A percentile compares a stretch with the other conserved stretches of the same genome.
Evolutionary conservation across 441 rosid species (phyloP).

Genomic region (Erodium texanum): DNA sequence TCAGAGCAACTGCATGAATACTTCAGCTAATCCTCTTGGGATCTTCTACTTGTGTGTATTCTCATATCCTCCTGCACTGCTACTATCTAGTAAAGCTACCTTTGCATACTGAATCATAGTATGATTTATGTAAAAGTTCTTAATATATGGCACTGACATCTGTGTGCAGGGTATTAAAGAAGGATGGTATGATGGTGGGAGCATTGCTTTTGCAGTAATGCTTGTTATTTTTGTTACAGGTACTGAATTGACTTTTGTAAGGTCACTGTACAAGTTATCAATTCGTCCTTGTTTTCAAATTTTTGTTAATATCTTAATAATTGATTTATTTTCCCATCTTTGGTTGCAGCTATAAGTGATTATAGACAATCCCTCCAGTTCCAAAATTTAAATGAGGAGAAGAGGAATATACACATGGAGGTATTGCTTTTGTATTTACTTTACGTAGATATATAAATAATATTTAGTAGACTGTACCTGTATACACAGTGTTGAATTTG

Average conservation of each 20-base stretch:
- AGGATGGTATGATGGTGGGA: slow-evolving; percentile 99
- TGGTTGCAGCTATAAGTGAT: slow-evolving; percentile 70
- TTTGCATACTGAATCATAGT: not conserved
- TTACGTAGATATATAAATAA: not conserved
- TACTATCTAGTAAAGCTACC: not conserved
- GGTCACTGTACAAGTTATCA: not conserved
- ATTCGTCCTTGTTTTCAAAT: not conserved
- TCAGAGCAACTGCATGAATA: not conserved
- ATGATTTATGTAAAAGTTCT: not conserved
- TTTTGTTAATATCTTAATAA: not conserved
- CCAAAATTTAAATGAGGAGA: slow-evolving; percentile 89
- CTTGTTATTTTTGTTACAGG: slow-evolving; percentile 92
- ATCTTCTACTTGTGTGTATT: not conserved
- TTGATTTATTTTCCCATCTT: not conserved
- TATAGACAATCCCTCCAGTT: slow-evolving; percentile 98
- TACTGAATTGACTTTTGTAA: slow-evolving; percentile 14
- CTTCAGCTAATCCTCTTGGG: not conserved
- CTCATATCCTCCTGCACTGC: not conserved
- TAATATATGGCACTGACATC: not conserved
- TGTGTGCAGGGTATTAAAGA: slow-evolving; percentile 60
- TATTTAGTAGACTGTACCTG: not conserved
- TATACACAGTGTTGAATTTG: not conserved
- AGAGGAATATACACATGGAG: slow-evolving; percentile 93
- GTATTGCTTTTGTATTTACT: slow-evolving; percentile 26
- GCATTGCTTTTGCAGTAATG: slow-evolving; percentile 87